phyloP scores from a whole-genome alignment of 2,329 filamentous ascomycete species.

The Alternaria solani region DNA sequence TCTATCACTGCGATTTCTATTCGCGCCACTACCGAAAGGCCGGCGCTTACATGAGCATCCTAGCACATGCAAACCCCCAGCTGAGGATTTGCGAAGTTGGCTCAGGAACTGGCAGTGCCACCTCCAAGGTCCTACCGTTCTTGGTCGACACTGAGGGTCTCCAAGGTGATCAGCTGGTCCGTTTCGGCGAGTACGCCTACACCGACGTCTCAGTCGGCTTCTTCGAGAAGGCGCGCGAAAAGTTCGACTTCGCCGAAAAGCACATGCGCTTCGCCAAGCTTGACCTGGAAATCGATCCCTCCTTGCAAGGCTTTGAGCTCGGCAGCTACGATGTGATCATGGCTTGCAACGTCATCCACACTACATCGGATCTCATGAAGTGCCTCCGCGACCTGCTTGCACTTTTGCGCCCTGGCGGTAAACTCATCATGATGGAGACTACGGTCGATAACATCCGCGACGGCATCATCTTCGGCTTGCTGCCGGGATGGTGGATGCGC shows the following conservation, averaged over 20 bases:
- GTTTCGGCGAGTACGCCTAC: slow-evolving; percentile 20
- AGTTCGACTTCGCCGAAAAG: slow-evolving; percentile 9
- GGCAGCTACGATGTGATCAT: slow-evolving; percentile 27
- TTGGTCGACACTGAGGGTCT: slow-evolving; percentile 11
- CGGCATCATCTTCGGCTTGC: slow-evolving; percentile 17
- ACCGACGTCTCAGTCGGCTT: slow-evolving; percentile 15
- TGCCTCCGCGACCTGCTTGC: slow-evolving; percentile 7
- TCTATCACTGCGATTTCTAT: slow-evolving; percentile 12
- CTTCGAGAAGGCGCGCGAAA: slow-evolving; percentile 14
- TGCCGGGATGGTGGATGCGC: slow-evolving; percentile 18
- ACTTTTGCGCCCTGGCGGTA: slow-evolving; percentile 16
- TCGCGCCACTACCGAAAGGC: slow-evolving; percentile 11
- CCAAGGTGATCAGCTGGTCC: slow-evolving; percentile 10
- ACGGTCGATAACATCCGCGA: slow-evolving; percentile 5
- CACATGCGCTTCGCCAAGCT: slow-evolving; percentile 19
- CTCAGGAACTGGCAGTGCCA: slow-evolving; percentile 14
- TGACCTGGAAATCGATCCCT: slow-evolving; percentile 15
- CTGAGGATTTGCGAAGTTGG: slow-evolving; percentile 22
- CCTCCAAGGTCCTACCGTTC: slow-evolving; percentile 5
- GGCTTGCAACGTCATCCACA: slow-evolving; percentile 19
- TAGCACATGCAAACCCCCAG: slow-evolving; percentile 11
- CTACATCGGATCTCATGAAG: slow-evolving; percentile 17
- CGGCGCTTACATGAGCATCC: slow-evolving; percentile 9
- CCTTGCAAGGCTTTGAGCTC: slow-evolving; percentile 18
- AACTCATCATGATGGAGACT: slow-evolving; percentile 20